A percentile compares a stretch with the other conserved stretches of the same genome.
These are phyloP conservation scores for Blastomyces silverae DNA, from an alignment of 2,329 filamentous ascomycete species.

Conservation along the genomic window DNA sequence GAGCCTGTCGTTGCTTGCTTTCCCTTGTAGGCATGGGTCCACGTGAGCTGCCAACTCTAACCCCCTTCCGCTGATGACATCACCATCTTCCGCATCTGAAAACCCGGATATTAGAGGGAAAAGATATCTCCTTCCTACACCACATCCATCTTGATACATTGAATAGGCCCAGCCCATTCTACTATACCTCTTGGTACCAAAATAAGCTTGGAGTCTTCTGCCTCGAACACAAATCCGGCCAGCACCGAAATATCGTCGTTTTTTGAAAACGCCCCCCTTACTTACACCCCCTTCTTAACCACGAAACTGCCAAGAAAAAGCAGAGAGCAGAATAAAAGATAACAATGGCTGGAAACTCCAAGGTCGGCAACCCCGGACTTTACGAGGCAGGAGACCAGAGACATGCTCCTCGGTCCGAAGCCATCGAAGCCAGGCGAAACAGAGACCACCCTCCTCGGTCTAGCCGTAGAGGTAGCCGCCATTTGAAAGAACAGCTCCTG, in stretches of 20 bases:
- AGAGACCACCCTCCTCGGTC: slow-evolving; percentile 59
- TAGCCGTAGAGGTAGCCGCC: slow-evolving; percentile 19
- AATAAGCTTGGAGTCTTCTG: not conserved
- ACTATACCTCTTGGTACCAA: not conserved
- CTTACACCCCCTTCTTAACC: not conserved
- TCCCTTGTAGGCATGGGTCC: not conserved
- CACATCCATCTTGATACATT: not conserved
- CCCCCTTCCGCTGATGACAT: not conserved
- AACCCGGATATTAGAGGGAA: not conserved
- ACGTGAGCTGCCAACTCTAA: not conserved
- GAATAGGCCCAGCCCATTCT: not conserved
- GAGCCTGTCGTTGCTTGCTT: no score
- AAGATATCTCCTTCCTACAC: not conserved
- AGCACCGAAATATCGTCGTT: not conserved
- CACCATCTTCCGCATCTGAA: not conserved
- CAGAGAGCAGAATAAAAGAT: slow-evolving; percentile 24
- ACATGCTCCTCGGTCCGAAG: slow-evolving; percentile 51
- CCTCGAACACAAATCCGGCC: not conserved
- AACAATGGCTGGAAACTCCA: slow-evolving; percentile 53
- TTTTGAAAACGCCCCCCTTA: no score
- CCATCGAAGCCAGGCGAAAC: slow-evolving; percentile 53
- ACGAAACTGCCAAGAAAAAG: not conserved
- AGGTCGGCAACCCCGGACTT: slow-evolving; percentile 57
- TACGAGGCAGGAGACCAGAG: slow-evolving; percentile 76
- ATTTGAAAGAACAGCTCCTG: slow-evolving; percentile 18